phyloP scores from a whole-genome alignment of 306 rosid genomes.

The Parietaria judaica region DNA sequence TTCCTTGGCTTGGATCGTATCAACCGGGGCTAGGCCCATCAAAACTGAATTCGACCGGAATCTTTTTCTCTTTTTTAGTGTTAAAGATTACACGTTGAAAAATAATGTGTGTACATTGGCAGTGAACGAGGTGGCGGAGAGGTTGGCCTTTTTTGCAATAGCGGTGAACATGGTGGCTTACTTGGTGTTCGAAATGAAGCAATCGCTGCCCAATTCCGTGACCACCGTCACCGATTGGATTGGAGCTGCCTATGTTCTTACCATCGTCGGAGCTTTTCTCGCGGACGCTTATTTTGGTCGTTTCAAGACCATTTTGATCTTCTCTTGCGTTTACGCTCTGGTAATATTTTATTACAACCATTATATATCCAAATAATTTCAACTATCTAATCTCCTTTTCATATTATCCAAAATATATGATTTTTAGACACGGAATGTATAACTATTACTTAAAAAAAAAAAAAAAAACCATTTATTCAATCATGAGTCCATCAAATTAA shows the following conservation, averaged over 20 bases:
- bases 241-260: constrained; percentile 48
- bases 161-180: constrained; percentile 47
- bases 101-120: background rate
- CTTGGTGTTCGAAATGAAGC: constrained; percentile 36
- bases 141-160: constrained; percentile 42
- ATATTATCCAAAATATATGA: too few relatives aligned
- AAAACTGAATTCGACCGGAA: too few relatives aligned
- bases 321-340: constrained; percentile 36
- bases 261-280: constrained; percentile 45
- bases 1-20: too few relatives aligned
- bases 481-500: too few relatives aligned
- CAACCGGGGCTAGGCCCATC: too few relatives aligned
- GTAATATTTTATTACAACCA: constrained; percentile 1
- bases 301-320: constrained; percentile 43
- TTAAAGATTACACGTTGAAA: too few relatives aligned
- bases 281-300: constrained; percentile 61
- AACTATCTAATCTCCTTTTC: background rate
- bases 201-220: constrained; percentile 41
- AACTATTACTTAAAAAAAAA: too few relatives aligned
- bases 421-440: too few relatives aligned
- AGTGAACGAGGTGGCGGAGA: constrained; percentile 54
- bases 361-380: background rate
- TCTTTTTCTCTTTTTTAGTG: too few relatives aligned
- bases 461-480: too few relatives aligned
- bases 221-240: constrained; percentile 50